Conservation (phyloP, 2,329 filamentous ascomycete species). For the Phyllosticta paracitricarpa region DNA sequence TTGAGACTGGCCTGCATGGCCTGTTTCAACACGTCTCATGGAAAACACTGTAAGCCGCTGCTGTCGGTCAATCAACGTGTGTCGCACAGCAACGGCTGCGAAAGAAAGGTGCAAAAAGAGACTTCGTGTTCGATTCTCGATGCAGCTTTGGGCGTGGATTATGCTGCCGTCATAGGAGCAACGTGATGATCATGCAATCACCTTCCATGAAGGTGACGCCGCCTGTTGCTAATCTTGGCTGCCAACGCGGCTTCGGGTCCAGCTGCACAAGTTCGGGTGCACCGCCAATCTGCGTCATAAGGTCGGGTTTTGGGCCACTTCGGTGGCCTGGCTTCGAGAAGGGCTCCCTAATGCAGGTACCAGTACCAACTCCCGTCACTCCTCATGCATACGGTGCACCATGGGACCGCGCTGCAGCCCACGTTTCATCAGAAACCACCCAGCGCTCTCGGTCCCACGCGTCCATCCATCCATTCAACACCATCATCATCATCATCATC, state of each 20-base stretch:
- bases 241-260: not conserved
- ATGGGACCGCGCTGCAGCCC: not conserved
- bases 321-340: conserved; percentile 7
- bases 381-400: not conserved
- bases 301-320: not conserved
- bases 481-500: too few relatives aligned
- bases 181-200: conserved; percentile 11
- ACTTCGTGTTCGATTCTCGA: not conserved
- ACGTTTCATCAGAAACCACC: conserved; percentile 5
- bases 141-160: not conserved
- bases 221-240: conserved; percentile 5
- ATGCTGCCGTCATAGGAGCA: not conserved
- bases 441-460: not conserved
- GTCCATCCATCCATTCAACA: too few relatives aligned
- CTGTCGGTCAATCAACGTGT: not conserved
- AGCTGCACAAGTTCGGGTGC: conserved; percentile 9
- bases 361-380: not conserved
- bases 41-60: too few relatives aligned
- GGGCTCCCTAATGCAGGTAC: conserved; percentile 29
- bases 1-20: not conserved
- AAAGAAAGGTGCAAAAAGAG: not conserved
- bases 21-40: not conserved
- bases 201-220: not conserved
- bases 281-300: conserved; percentile 12
- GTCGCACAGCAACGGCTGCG: not conserved